These are phyloP conservation scores for Lecanicillium sp. DNA, from an alignment of 2,329 filamentous ascomycete genomes.

Conservation along the genomic window DNA sequence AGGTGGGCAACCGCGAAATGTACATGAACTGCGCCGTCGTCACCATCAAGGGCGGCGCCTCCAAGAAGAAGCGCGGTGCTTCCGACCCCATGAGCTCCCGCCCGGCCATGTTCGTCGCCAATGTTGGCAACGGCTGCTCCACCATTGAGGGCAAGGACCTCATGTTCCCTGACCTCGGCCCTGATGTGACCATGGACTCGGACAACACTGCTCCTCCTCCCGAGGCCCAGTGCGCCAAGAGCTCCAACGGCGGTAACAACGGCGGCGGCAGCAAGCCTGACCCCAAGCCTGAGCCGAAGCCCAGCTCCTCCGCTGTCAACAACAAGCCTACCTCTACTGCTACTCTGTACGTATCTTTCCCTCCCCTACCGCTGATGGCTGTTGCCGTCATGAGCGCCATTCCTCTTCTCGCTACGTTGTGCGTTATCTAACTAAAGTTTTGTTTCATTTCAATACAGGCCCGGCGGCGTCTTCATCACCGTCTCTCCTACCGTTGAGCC, in stretches of 20 bases:
- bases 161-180: slow-evolving; percentile 58
- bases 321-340: slow-evolving; percentile 10
- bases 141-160: slow-evolving; percentile 52
- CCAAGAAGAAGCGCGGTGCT: slow-evolving; percentile 22
- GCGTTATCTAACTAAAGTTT: neutral
- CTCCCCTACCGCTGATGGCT: neutral
- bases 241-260: slow-evolving; percentile 3
- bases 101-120: slow-evolving; percentile 65
- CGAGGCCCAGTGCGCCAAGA: slow-evolving; percentile 2
- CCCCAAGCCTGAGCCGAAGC: slow-evolving; percentile 5
- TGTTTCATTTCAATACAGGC: slow-evolving; percentile 19
- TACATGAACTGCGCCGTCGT: slow-evolving; percentile 81
- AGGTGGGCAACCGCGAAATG: slow-evolving; percentile 71
- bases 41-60: slow-evolving; percentile 41
- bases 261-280: slow-evolving; percentile 11
- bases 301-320: slow-evolving; percentile 13
- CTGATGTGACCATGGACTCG: slow-evolving; percentile 36
- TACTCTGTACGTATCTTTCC: slow-evolving; percentile 17
- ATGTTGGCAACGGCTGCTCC: slow-evolving; percentile 52
- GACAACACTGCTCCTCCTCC: slow-evolving; percentile 15
- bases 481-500: slow-evolving; percentile 11
- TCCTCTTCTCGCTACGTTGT: neutral
- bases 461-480: slow-evolving; percentile 37
- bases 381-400: no score
- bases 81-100: slow-evolving; percentile 41